phyloP scores from a whole-genome alignment of 2,329 filamentous ascomycete genomes.

The Fusarium newnesense region DNA sequence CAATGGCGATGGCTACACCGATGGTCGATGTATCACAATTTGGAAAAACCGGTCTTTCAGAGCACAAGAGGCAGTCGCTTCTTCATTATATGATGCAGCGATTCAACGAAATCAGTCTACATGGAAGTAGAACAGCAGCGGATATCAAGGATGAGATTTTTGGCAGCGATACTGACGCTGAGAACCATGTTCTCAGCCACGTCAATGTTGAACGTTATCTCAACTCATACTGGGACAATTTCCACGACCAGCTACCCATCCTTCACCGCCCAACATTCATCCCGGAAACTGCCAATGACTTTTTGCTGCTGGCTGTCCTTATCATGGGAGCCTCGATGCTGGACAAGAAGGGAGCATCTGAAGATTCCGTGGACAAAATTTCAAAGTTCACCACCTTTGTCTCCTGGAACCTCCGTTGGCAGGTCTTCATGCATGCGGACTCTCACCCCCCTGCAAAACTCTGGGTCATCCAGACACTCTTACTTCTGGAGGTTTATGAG shows the following conservation, averaged over 20 bases:
- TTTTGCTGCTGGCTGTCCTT: constrained; percentile 40
- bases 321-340: constrained; percentile 46
- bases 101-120: constrained; percentile 44
- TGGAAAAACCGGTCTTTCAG: constrained; percentile 41
- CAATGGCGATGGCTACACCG: constrained; percentile 37
- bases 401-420: constrained; percentile 44
- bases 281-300: constrained; percentile 43
- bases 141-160: constrained; percentile 46
- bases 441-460: constrained; percentile 44
- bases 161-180: constrained; percentile 41
- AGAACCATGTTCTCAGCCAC: constrained; percentile 41
- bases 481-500: constrained; percentile 43
- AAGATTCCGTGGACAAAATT: constrained; percentile 39
- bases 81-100: constrained; percentile 45
- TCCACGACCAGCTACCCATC: constrained; percentile 43
- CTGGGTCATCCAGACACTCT: constrained; percentile 44
- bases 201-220: constrained; percentile 42
- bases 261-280: constrained; percentile 43
- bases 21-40: constrained; percentile 39
- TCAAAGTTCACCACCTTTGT: constrained; percentile 45
- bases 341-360: constrained; percentile 31
- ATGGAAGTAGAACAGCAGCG: constrained; percentile 42
- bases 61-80: constrained; percentile 43
- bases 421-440: constrained; percentile 45
- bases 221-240: constrained; percentile 44